Conservation (phyloP, 23 red algal species). For the Cyanidiococcus yangmingshanensis region DNA sequence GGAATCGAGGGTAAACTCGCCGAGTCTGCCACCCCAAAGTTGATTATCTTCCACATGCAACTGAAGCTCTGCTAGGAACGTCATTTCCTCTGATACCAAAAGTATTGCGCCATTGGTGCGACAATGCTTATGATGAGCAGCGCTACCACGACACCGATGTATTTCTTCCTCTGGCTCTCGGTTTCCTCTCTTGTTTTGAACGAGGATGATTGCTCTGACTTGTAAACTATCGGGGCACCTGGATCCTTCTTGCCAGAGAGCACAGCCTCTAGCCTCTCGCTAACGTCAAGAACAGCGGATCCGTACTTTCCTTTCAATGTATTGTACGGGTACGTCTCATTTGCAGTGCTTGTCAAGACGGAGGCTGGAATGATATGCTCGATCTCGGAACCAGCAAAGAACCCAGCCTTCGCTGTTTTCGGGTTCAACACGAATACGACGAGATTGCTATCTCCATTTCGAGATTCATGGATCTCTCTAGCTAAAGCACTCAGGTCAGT, state of each 20-base stretch:
- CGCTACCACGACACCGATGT: slow-evolving; percentile 35
- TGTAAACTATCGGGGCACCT: slow-evolving; percentile 29
- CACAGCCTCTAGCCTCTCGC: slow-evolving; percentile 35
- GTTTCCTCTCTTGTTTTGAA: slow-evolving; percentile 60
- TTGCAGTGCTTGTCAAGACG: slow-evolving; percentile 34
- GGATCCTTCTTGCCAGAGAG: slow-evolving; percentile 43
- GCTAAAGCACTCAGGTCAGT: slow-evolving; percentile 35
- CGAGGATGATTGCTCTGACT: slow-evolving; percentile 22
- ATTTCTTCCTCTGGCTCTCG: slow-evolving; percentile 33
- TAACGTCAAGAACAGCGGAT: slow-evolving; percentile 37
- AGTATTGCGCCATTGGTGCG: slow-evolving; percentile 48
- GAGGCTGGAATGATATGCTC: not conserved
- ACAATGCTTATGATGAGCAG: slow-evolving; percentile 50
- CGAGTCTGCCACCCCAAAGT: too few species aligned
- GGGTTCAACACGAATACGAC: slow-evolving; percentile 41
- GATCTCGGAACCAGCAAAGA: slow-evolving; percentile 28
- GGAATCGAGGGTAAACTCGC: too few species aligned
- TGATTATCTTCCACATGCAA: too few species aligned
- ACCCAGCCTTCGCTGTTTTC: slow-evolving; percentile 39
- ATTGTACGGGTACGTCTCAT: slow-evolving; percentile 38
- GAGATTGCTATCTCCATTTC: slow-evolving; percentile 5
- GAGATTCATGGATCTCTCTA: slow-evolving; percentile 19
- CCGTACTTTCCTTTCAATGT: slow-evolving; percentile 42
- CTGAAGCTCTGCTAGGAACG: not conserved
- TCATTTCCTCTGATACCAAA: slow-evolving; percentile 25